These are phyloP conservation scores for Hymenoscyphus scutula DNA, from an alignment of 2,329 filamentous ascomycete species.

Conservation along the genomic window DNA sequence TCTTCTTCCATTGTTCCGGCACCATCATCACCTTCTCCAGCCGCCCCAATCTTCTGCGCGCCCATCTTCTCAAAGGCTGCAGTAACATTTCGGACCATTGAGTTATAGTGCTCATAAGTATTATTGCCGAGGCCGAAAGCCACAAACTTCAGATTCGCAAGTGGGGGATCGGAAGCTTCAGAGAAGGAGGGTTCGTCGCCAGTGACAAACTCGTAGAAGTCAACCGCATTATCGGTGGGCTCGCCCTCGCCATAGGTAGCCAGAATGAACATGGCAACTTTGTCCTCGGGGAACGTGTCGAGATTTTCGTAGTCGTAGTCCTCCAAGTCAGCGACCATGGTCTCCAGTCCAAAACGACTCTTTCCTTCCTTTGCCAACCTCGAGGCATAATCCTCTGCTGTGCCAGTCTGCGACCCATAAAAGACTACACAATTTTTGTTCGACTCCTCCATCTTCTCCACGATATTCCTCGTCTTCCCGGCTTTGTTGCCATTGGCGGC, in stretches of 20 bases:
- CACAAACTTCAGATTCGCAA: constrained; percentile 86
- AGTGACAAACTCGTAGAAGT: constrained; percentile 96
- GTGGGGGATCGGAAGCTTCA: constrained; percentile 67
- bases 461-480: constrained; percentile 84
- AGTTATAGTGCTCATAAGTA: constrained; percentile 99
- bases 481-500: constrained; percentile 69
- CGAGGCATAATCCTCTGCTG: constrained; percentile 96
- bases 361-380: constrained; percentile 95
- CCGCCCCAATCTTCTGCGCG: constrained; percentile 77
- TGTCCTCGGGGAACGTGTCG: constrained; percentile 83
- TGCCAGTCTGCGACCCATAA: constrained; percentile 97
- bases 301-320: constrained; percentile 97
- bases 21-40: constrained; percentile 95
- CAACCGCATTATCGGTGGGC: constrained; percentile 96
- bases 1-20: constrained; percentile 99
- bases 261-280: constrained; percentile 90
- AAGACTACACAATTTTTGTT: constrained; percentile 98
- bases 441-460: constrained; percentile 93
- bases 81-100: constrained; percentile 92
- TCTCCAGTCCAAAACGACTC: constrained; percentile 92
- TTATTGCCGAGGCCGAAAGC: constrained; percentile 97
- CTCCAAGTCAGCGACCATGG: constrained; percentile 96
- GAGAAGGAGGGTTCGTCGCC: constrained; percentile 80
- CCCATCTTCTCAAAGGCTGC: constrained; percentile 78
- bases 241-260: constrained; percentile 98